Evolutionary conservation across 2,329 filamentous ascomycete genomes (phyloP).

Genomic region (Parafenestella ontariensis): DNA sequence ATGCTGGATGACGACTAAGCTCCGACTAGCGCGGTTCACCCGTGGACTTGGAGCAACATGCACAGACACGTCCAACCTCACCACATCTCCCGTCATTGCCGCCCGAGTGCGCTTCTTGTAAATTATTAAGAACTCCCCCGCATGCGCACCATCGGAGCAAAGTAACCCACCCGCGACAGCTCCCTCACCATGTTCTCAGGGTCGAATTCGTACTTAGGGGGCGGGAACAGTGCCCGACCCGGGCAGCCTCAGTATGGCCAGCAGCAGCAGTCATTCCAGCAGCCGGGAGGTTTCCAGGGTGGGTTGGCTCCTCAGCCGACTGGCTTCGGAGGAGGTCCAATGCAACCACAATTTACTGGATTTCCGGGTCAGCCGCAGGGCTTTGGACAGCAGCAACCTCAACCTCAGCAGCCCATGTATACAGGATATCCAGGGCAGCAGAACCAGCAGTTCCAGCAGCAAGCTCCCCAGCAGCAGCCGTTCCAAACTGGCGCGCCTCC

Average conservation of each 20-base stretch:
- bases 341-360: constrained; percentile 60
- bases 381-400: constrained; percentile 53
- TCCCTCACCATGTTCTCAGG: constrained; percentile 79
- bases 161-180: constrained; percentile 27
- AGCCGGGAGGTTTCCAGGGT: constrained; percentile 61
- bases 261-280: constrained; percentile 60
- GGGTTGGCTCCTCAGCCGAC: constrained; percentile 58
- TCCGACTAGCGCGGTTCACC: constrained; percentile 36
- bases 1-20: constrained; percentile 38
- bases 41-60: constrained; percentile 24
- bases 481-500: constrained; percentile 55
- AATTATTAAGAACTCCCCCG: constrained; percentile 15
- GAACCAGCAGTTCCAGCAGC: constrained; percentile 54
- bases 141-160: constrained; percentile 28
- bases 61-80: constrained; percentile 34
- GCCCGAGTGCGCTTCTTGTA: constrained; percentile 22
- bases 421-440: constrained; percentile 58
- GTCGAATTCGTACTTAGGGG: constrained; percentile 84
- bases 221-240: constrained; percentile 76
- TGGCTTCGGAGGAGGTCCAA: constrained; percentile 57
- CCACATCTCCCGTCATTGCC: constrained; percentile 26
- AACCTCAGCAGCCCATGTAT: constrained; percentile 53
- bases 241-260: constrained; percentile 60
- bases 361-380: constrained; percentile 56
- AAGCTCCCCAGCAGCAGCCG: constrained; percentile 59